These are phyloP conservation scores for Salvia sclarea DNA, from an alignment of 305 asterid species.

Conservation along the genomic window DNA sequence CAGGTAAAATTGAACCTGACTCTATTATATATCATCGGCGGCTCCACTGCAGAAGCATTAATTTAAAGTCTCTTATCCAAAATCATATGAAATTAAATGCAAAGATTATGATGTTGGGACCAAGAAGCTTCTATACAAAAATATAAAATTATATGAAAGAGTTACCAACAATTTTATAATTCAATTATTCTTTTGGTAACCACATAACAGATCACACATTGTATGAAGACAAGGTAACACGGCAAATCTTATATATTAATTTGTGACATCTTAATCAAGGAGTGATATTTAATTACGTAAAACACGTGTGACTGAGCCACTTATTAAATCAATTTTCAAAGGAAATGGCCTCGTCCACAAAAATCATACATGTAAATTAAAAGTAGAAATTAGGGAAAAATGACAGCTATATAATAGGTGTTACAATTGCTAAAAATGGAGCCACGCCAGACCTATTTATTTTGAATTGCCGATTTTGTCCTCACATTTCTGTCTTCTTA, in stretches of 20 bases:
- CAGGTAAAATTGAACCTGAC: background rate
- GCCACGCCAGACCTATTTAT: background rate
- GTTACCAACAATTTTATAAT: too few relatives aligned
- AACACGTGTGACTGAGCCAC: background rate
- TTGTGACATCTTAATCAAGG: background rate
- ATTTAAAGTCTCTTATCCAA: background rate
- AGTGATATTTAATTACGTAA: background rate
- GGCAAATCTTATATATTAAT: background rate
- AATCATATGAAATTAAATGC: background rate
- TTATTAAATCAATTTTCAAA: background rate
- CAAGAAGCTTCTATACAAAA: background rate
- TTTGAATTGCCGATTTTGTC: slow-evolving; percentile 6
- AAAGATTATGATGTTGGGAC: too few relatives aligned
- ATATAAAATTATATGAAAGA: too few relatives aligned
- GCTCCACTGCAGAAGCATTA: background rate
- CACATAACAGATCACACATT: background rate
- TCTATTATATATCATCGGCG: background rate
- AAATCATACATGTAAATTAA: background rate
- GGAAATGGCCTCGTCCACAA: background rate
- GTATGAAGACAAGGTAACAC: background rate
- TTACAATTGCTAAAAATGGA: background rate
- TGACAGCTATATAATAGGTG: slow-evolving; percentile 16
- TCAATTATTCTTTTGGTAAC: background rate
- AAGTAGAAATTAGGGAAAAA: background rate
- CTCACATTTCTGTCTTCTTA: background rate